Percentiles rank a stretch among this genome's conserved stretches.
Evolutionary conservation across 306 rosid genomes (phyloP).

Genomic region (Dicorynia guianensis): DNA sequence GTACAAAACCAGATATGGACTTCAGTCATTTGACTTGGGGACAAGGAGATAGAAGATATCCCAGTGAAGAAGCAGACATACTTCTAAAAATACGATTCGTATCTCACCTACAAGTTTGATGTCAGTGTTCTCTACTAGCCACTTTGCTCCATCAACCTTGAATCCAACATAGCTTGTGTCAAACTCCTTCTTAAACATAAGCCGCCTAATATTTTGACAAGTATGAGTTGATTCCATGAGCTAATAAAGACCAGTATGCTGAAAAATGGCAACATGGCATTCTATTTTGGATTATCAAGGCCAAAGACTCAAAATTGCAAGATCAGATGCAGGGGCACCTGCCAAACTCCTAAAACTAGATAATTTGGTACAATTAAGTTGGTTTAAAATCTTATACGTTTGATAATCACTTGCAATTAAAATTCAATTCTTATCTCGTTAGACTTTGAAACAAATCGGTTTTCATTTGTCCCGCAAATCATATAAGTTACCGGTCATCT

Average conservation of each 20-base stretch:
- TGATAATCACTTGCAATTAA: not conserved
- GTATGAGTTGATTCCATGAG: conserved; percentile 29
- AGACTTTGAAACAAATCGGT: not conserved
- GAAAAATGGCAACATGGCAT: conserved; percentile 9
- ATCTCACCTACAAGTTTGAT: conserved; percentile 89
- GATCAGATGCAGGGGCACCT: conserved; percentile 12
- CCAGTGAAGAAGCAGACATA: conserved; percentile 33
- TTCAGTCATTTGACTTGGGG: conserved; percentile 1
- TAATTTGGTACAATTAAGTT: not conserved
- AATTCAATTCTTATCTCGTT: not conserved
- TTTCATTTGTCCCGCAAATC: not conserved
- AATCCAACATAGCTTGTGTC: conserved; percentile 84
- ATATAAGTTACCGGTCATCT: conserved; percentile 61
- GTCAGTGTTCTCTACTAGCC: conserved; percentile 90
- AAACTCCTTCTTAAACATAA: conserved; percentile 81
- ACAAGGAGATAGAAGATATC: not conserved
- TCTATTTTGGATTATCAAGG: conserved; percentile 22
- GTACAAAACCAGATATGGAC: conserved; percentile 17
- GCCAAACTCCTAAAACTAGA: conserved; percentile 12
- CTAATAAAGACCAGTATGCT: conserved; percentile 23
- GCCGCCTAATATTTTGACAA: conserved; percentile 65
- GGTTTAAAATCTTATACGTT: not conserved
- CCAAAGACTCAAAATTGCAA: conserved; percentile 23
- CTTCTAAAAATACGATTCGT: not conserved
- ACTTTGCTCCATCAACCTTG: conserved; percentile 88